Evolutionary conservation across 2,329 filamentous ascomycete species (phyloP), one percentile per base, ranked within the genome.

Genomic region (Trichothecium roseum): DNA sequence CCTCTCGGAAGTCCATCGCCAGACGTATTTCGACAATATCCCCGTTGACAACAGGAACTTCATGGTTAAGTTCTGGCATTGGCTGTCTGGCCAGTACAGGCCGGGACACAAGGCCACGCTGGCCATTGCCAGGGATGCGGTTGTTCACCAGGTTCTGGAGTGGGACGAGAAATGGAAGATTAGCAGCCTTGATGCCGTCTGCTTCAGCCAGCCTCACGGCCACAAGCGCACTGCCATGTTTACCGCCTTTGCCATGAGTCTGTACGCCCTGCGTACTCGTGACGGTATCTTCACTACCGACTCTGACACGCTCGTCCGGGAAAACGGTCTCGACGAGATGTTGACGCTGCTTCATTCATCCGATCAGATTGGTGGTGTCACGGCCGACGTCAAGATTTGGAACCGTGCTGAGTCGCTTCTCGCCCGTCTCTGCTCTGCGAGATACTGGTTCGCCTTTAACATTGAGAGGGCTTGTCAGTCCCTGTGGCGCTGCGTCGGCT

Each of bases 371-470:
- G 40, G 40, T 6, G 40, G 40, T 10, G 37, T 42, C 18, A 42
- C 40, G 20, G 40, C 37, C 18, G 40, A 42, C 30, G 40, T 42
- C 35, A 42, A 39, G 32, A 42, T 42, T 18, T 42, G 40, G 40
- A 42, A 42, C 28, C 40, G 40, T 8, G 12, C 27, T 16, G 40
- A 42, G 26, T 42, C 40, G 5, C 27, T 42, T 29, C 37, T 42
- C 12, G 37, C 40, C 17, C 37, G 40, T 12, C 33, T 42, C 34
- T 42, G 40, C 30, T 18, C 40, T 3, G 40, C 40, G 4, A 30
- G 40, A 3, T 42, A 42, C 32, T 42, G 40, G 40, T 42, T 42
- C 13, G 40, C 40, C 15, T 42, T 42, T 32, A 42, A 42, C 35
- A 39, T 42, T 34, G 40, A 42, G 32, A 30, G 40, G 5, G 40